Base-by-base conservation (phyloP, 2,329 filamentous ascomycete genomes). In the Botrytis fabae region DNA sequence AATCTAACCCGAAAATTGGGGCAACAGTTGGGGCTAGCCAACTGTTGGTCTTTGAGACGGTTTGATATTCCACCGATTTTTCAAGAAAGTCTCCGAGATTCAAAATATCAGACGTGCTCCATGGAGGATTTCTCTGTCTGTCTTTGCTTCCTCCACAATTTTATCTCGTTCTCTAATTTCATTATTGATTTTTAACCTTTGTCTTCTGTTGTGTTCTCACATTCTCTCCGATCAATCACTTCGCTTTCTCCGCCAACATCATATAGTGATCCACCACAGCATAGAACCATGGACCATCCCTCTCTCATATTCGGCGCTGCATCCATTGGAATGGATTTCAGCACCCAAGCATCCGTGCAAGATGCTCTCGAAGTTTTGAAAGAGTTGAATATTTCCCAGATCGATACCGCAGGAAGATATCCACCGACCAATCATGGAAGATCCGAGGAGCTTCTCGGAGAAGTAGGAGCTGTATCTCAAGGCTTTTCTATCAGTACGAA, bases 341-440 rank as follows among this genome's bases (percentile, higher is more conserved):
- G 16, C 28, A 69, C 48, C 9, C 10, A 35, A 38, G 20, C 44
- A 63, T 40, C 44, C 18, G 73, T 75, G 0, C 48, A 64, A 38
- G 38, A 54, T 28, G 38, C 72, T 1, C 60, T 74, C 44, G 28
- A 20, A 25, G 40, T 62, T 1, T 35, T 74, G 2, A 73, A 75
- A 35, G 28, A 51, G 38, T 42, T 57, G 32, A 60, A 73, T 2
- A 74, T 75, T 46, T 51, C 22, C 18, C 28, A 66, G 8, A 68
- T 75, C 42, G 74, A 75, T 20, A 75, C 74, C 16, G 71, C 71
- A 42, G 73, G n/a, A 22, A 42, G 71, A 4, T 75, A 75, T 42
- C 73, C 73, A 28, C 68, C 74, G 1, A 40, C 12, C 5, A 72
- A 71, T 32, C 64, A 54, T 8, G 69, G 73, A 32, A 38, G 28